Percentiles rank a stretch among this genome's conserved stretches.
These are phyloP conservation scores for Boletellus deceptivus DNA, from an alignment of 1,284 basidiomycete genomes.

Conservation along the genomic window DNA sequence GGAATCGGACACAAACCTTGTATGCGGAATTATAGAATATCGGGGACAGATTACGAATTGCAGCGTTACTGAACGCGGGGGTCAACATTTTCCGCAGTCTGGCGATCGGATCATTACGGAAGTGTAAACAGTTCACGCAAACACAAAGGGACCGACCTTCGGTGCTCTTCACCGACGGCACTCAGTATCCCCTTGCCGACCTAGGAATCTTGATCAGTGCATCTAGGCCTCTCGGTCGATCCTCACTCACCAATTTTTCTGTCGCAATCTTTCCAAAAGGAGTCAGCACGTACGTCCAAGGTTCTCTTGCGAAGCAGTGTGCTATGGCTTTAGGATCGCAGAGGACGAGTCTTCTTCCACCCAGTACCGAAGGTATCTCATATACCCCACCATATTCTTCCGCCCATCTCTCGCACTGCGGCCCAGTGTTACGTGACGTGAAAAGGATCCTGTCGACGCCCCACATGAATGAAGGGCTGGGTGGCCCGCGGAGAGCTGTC, in stretches of 20 bases:
- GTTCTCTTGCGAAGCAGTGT: constrained; percentile 51
- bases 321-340: constrained; percentile 54
- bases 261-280: not conserved
- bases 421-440: constrained; percentile 13
- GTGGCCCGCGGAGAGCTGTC: constrained; percentile 35
- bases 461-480: constrained; percentile 27
- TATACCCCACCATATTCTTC: constrained; percentile 49
- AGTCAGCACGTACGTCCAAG: constrained; percentile 29
- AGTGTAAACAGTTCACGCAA: no score
- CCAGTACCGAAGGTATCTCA: constrained; percentile 41
- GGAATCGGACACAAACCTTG: constrained; percentile 23
- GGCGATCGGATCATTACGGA: no score
- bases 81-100: constrained; percentile 47
- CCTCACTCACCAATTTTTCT: constrained; percentile 21
- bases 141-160: constrained; percentile 12
- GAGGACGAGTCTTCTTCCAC: constrained; percentile 41
- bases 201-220: constrained; percentile 7
- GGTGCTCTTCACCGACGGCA: constrained; percentile 24
- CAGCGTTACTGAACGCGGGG: constrained; percentile 47
- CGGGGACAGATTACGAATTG: constrained; percentile 41
- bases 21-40: constrained; percentile 45
- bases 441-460: constrained; percentile 20
- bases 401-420: constrained; percentile 34
- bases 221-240: not conserved
- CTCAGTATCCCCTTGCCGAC: constrained; percentile 21